Conservation (phyloP, 371 early-diverging fungal genomes). For the Mucor lusitanicus region DNA sequence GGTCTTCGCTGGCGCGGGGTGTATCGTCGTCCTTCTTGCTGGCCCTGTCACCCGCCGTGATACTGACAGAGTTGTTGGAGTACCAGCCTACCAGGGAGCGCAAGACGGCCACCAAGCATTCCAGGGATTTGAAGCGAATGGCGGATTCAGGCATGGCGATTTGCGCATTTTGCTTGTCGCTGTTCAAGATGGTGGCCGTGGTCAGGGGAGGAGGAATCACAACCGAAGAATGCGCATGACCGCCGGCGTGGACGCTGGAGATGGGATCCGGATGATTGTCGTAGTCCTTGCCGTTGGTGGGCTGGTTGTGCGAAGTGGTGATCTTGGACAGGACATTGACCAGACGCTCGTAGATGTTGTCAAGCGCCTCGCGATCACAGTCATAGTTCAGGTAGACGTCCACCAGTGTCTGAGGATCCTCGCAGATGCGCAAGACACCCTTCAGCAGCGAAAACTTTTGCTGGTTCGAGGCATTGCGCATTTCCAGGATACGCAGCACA, state of each 20-base stretch:
- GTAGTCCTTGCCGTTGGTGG: constrained; percentile 35
- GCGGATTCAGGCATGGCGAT: constrained; percentile 46
- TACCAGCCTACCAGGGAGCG: constrained; percentile 58
- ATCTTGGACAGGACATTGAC: constrained; percentile 60
- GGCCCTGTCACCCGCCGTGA: constrained; percentile 26
- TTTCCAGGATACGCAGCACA: constrained; percentile 70
- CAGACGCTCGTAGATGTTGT: constrained; percentile 58
- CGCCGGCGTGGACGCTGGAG: constrained; percentile 16
- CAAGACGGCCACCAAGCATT: constrained; percentile 58
- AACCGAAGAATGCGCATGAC: constrained; percentile 22
- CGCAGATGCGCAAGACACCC: constrained; percentile 53
- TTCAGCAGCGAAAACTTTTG: constrained; percentile 55
- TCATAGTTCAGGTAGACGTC: constrained; percentile 98
- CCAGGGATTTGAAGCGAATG: constrained; percentile 53
- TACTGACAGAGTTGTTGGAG: constrained; percentile 48
- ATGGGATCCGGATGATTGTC: constrained; percentile 26
- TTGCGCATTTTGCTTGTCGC: constrained; percentile 48
- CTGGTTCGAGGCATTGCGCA: constrained; percentile 56
- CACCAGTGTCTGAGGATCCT: constrained; percentile 86
- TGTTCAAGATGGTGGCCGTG: constrained; percentile 45
- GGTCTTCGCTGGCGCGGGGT: constrained; percentile 49
- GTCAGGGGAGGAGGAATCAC: constrained; percentile 55
- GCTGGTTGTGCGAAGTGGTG: constrained; percentile 42
- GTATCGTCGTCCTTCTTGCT: constrained; percentile 42
- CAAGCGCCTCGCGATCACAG: constrained; percentile 67